These are phyloP conservation scores for Yamadazyma songkhlaensis DNA, from an alignment of 1,139 yeast genomes.

Conservation along the genomic window DNA sequence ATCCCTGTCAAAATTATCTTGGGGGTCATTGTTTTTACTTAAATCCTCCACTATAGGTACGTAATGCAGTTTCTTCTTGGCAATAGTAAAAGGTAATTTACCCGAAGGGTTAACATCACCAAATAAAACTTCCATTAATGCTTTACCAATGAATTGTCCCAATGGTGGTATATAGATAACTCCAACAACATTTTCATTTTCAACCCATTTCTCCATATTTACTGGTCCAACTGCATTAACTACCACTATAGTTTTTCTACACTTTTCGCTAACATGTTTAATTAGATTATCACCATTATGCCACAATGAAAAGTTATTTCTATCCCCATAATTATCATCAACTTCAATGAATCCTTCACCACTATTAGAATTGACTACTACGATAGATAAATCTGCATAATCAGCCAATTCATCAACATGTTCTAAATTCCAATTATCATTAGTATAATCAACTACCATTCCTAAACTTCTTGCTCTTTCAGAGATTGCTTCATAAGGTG, in stretches of 20 bases:
- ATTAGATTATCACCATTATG: conserved; percentile 59
- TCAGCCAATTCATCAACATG: conserved; percentile 44
- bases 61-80: conserved; percentile 53
- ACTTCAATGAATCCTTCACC: conserved; percentile 61
- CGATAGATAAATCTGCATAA: conserved; percentile 50
- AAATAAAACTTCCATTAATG: conserved; percentile 44
- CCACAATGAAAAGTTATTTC: conserved; percentile 57
- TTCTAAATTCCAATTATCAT: conserved; percentile 44
- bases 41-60: conserved; percentile 46
- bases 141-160: conserved; percentile 52
- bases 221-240: conserved; percentile 61
- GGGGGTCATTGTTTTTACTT: conserved; percentile 39
- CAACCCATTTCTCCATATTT: conserved; percentile 57
- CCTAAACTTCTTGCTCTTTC: conserved; percentile 41
- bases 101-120: conserved; percentile 65
- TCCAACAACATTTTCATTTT: conserved; percentile 55
- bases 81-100: conserved; percentile 60
- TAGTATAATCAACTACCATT: conserved; percentile 42
- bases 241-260: conserved; percentile 55
- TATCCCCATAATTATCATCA: conserved; percentile 60
- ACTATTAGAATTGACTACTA: conserved; percentile 50
- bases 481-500: conserved; percentile 54
- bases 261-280: conserved; percentile 42
- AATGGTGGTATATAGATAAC: conserved; percentile 55
- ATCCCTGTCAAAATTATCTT: conserved; percentile 49